A percentile compares a stretch with the other conserved stretches of the same genome.
These are phyloP conservation scores for Bipolaris victoriae DNA, from an alignment of 2,329 filamentous ascomycete genomes.

Conservation along the genomic window DNA sequence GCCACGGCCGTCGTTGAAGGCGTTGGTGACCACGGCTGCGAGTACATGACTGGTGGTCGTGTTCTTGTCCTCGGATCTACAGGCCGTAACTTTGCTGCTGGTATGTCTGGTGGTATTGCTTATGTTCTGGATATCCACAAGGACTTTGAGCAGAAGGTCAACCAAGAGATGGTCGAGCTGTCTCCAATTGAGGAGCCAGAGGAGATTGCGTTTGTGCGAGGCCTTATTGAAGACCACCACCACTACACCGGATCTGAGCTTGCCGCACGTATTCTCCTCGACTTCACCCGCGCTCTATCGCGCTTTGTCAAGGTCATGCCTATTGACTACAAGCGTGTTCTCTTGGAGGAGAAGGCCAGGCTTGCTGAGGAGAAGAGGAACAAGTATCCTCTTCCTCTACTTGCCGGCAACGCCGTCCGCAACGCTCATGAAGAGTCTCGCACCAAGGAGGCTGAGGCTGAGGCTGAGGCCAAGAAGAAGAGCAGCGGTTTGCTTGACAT, in stretches of 20 bases:
- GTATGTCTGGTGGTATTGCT: constrained; percentile 98
- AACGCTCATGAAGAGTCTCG: constrained; percentile 60
- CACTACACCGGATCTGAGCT: constrained; percentile 97
- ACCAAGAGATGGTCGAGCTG: constrained; percentile 96
- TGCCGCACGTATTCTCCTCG: constrained; percentile 88
- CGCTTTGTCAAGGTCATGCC: constrained; percentile 94
- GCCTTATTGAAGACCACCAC: constrained; percentile 94
- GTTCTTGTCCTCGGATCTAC: constrained; percentile 85
- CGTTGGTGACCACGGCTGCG: constrained; percentile 93
- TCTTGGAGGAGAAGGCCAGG: constrained; percentile 84
- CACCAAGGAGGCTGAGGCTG: constrained; percentile 62
- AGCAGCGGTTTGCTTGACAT: constrained; percentile 77
- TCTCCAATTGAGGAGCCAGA: constrained; percentile 80
- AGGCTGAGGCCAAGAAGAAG: constrained; percentile 70
- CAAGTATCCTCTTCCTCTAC: constrained; percentile 78
- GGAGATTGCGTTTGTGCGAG: constrained; percentile 88
- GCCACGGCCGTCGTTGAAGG: constrained; percentile 96
- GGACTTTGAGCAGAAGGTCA: constrained; percentile 92
- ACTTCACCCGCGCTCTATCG: constrained; percentile 89
- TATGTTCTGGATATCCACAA: constrained; percentile 89
- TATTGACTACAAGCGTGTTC: constrained; percentile 93
- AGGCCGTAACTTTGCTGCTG: constrained; percentile 95
- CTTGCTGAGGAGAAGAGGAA: constrained; percentile 83
- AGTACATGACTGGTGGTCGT: constrained; percentile 98
- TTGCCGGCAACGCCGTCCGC: constrained; percentile 69